A percentile compares a stretch with the other conserved stretches of the same genome.
phyloP scores from a whole-genome alignment of 768 basidiomycete species.

The Hygrocybe punicea region DNA sequence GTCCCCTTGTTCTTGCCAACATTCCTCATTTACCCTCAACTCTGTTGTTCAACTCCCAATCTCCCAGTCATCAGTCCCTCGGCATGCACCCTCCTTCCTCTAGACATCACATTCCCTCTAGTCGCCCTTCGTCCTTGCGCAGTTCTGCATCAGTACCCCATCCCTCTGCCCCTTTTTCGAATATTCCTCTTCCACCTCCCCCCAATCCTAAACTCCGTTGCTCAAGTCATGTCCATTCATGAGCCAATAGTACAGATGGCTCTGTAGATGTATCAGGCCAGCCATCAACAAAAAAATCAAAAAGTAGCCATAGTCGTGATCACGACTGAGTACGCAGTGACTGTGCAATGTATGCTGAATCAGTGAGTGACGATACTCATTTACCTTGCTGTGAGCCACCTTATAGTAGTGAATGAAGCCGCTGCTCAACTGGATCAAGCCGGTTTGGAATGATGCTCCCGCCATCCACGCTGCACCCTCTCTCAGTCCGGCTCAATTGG shows the following conservation, averaged over 20 bases:
- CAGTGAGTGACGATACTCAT: constrained; percentile 18
- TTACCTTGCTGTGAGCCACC: no score
- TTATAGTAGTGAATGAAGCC: not conserved
- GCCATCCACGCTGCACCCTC: constrained; percentile 15
- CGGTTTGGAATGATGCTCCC: no score
- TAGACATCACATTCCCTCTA: constrained; percentile 1
- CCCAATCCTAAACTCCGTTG: constrained; percentile 33
- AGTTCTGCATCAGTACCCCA: constrained; percentile 17
- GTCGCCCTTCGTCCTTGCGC: constrained; percentile 1
- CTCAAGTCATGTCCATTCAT: constrained; percentile 35
- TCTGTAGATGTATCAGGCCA: constrained; percentile 39
- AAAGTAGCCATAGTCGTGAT: constrained; percentile 31
- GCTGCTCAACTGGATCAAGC: no score
- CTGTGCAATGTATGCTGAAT: constrained; percentile 29
- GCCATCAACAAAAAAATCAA: constrained; percentile 50
- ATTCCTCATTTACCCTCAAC: constrained; percentile 32
- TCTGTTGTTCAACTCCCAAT: constrained; percentile 12
- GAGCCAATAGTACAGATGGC: constrained; percentile 34
- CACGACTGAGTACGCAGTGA: constrained; percentile 30
- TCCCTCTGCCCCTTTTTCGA: constrained; percentile 9
- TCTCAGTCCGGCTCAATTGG: constrained; percentile 26
- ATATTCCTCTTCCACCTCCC: constrained; percentile 41
- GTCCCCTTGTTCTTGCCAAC: constrained; percentile 38
- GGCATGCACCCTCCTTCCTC: constrained; percentile 12
- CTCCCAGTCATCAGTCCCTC: constrained; percentile 1